Evolutionary conservation across 2,329 filamentous ascomycete species (phyloP), one percentile per base, ranked within the genome.

Genomic region (Penicillium sp.): DNA sequence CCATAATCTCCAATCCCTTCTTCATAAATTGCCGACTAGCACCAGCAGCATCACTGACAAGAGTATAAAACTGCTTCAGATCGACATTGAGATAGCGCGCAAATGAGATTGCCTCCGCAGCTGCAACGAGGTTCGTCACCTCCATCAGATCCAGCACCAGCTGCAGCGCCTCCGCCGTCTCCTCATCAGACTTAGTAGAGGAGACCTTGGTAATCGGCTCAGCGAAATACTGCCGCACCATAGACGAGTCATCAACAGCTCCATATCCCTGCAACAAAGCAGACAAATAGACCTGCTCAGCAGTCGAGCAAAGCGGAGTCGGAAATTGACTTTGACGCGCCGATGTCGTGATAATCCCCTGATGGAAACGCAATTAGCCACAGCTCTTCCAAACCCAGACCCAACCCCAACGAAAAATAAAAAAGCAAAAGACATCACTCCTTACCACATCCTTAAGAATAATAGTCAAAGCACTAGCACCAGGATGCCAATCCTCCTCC

Each of bases 331-430:
- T 68, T 37, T 78, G 70, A 19, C 81, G 72, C 1, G 82, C 81
- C 51, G 81, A 81, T 24, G 79, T 77, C 2, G 83, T 86, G 63
- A 87, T 84, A 66, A 87, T 87, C 43, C 78, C 75, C 61, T 77
- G 37, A 19, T 43, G 24, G 17, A 19, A 19, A 28, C 19, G 2
- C 26, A 9, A 42, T 45, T 41, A 53, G 38, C 26, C 33, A 24
- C 29, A 21, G 10, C 8, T 29, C 22, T 17, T 3, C 32, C 15
- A 33, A 47, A 34, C 22, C 17, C 22, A 24, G 9, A 34, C 10
- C 3, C 21, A 21, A 21, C 21, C 21, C 4, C 6, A 13, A 22
- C 6, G 17, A n/a, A 32, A 28, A 21, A 29, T 1, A 9, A 31
- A 31, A 31, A 6, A 5, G 3, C 3, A 21, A 21, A 31, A 15